Base-by-base conservation (phyloP, 305 asterid species). In the Petunia hybrid region DNA sequence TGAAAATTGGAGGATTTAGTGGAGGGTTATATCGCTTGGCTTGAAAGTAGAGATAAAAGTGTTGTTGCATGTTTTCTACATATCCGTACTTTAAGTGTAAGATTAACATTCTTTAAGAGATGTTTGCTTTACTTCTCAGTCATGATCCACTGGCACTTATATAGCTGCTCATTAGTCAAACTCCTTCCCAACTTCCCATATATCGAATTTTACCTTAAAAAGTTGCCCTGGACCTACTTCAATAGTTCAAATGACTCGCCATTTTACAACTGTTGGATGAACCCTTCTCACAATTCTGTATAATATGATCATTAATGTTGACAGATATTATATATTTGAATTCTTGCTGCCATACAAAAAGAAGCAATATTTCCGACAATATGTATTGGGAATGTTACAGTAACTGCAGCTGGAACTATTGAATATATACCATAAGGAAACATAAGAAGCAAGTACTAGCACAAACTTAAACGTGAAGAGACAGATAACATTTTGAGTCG, bases 71-170 rank as follows among this genome's bases (percentile, higher is more conserved):
- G 31, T 63, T 83, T 85, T 84, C 69, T n/a, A 75, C 83, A 90
- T 89, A 90, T 86, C 92, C 51, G 90, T 88, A 89, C 95, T 90
- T 95, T 80, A 89, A 93, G 95, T 87, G 90, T 85, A 91, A 90
- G 95, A 85, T 78, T 87, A 65, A 63, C 76, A 77, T 65, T 64
- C 8, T 45, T 36, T 69, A 71, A 81, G 76, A 85, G 82, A 84
- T 80, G 84, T 85, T 92, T 88, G 98, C 99, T 96, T 96, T 88
- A 94, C 99, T 94, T 97, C 79, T 91, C 89, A 85, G 84, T 85
- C 78, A 82, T 80, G 89, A 79, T 87, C 87, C 86, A 85, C 70
- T 80, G n/a, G n/a, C n/a, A n/a, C n/a, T n/a, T n/a, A n/a, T n/a
- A n/a, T 36, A 55, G 80, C 70, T 51, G 13, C 45, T 68, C 81